Conservation (phyloP, 495 filamentous ascomycete species). For the Terfezia claveryi region DNA sequence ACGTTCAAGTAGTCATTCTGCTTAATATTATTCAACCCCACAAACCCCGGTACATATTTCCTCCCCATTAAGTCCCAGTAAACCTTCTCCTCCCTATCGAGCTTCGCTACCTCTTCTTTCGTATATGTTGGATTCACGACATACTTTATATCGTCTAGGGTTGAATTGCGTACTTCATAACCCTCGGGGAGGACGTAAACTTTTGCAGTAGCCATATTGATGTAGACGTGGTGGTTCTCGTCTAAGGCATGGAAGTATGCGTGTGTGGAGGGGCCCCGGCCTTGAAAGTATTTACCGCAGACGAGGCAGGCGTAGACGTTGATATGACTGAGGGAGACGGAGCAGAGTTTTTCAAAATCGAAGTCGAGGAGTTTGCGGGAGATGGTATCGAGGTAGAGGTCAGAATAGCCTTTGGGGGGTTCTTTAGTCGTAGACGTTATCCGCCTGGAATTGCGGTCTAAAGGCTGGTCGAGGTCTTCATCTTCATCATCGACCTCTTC, state of each 20-base stretch:
- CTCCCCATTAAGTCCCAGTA: slow-evolving; percentile 60
- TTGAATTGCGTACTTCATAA: slow-evolving; percentile 89
- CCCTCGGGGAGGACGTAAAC: slow-evolving; percentile 93
- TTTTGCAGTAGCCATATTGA: slow-evolving; percentile 89
- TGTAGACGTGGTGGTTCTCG: slow-evolving; percentile 82
- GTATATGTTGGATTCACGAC: slow-evolving; percentile 81
- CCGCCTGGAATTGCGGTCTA: slow-evolving; percentile 26
- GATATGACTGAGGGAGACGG: slow-evolving; percentile 69
- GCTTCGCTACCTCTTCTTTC: slow-evolving; percentile 49
- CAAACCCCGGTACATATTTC: slow-evolving; percentile 79
- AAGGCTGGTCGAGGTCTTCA: slow-evolving; percentile 4
- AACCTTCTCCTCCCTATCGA: slow-evolving; percentile 56
- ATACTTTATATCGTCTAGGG: slow-evolving; percentile 95
- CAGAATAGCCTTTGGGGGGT: slow-evolving; percentile 74
- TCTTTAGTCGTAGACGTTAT: slow-evolving; percentile 29
- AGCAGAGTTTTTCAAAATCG: slow-evolving; percentile 97
- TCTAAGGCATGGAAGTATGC: slow-evolving; percentile 97
- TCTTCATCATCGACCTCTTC: slow-evolving; percentile 22
- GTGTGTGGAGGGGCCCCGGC: slow-evolving; percentile 76
- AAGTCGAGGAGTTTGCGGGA: slow-evolving; percentile 69
- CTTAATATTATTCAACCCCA: slow-evolving; percentile 99
- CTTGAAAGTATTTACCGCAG: slow-evolving; percentile 94
- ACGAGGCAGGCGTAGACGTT: slow-evolving; percentile 97
- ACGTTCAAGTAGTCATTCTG: slow-evolving; percentile 98
- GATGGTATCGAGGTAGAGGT: slow-evolving; percentile 96